Conservation (phyloP, 352 stramenopile species). For the Globisporangium paroecandrum region DNA sequence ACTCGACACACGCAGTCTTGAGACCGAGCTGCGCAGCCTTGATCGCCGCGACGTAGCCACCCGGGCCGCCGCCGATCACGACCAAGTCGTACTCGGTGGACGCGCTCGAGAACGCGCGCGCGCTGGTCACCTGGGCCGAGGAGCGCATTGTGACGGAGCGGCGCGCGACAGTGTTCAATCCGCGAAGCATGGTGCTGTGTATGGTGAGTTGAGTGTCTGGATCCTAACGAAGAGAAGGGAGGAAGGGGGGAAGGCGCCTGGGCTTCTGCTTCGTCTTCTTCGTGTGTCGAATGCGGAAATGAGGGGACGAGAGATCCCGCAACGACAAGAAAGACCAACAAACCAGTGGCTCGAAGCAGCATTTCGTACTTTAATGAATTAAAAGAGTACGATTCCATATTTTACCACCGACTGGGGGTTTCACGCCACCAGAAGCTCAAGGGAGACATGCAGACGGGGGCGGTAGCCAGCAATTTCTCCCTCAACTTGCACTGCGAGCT, state of each 20-base stretch:
- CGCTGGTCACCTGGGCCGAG: constrained; percentile 18
- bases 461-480: neutral
- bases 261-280: neutral
- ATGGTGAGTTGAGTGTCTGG: neutral
- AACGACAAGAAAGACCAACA: neutral
- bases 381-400: neutral
- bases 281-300: constrained; percentile 13
- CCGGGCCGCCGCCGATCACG: constrained; percentile 94
- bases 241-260: neutral
- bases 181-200: constrained; percentile 28
- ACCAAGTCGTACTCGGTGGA: constrained; percentile 77
- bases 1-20: constrained; percentile 98
- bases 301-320: constrained; percentile 15
- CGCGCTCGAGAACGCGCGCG: constrained; percentile 48
- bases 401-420: neutral
- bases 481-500: neutral
- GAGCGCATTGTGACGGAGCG: constrained; percentile 30
- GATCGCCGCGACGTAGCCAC: constrained; percentile 98
- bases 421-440: neutral
- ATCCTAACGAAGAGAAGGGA: neutral
- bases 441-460: constrained; percentile 1
- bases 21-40: constrained; percentile 97
- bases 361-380: constrained; percentile 8
- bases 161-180: constrained; percentile 30
- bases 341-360: constrained; percentile 13